Percentiles rank a stretch among this genome's conserved stretches.
These are phyloP conservation scores for Heterobasidion occidentale DNA, from an alignment of 1,284 basidiomycete genomes.

Conservation along the genomic window DNA sequence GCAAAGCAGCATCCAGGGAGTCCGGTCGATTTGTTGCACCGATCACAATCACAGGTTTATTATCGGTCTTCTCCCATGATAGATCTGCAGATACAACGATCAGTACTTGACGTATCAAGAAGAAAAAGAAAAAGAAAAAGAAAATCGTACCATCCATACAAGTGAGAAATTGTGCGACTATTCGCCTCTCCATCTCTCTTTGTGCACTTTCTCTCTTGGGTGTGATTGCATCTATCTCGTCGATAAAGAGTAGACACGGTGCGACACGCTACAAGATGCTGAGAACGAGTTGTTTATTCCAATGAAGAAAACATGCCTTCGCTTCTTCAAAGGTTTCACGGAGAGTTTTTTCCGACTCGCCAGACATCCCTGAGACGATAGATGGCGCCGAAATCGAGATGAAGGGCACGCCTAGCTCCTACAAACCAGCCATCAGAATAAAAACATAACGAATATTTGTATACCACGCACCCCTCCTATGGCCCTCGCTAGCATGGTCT, in stretches of 20 bases:
- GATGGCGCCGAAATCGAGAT: slow-evolving; percentile 91
- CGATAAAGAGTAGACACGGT: slow-evolving; percentile 88
- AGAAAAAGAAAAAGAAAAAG: neutral
- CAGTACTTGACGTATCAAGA: neutral
- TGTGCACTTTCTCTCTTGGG: slow-evolving; percentile 96
- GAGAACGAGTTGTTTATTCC: neutral
- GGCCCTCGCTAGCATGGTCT: slow-evolving; percentile 87
- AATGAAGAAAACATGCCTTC: slow-evolving; percentile 45
- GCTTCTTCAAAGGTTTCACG: slow-evolving; percentile 96
- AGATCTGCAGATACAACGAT: slow-evolving; percentile 43
- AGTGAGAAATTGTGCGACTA: slow-evolving; percentile 94
- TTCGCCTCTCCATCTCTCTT: slow-evolving; percentile 95
- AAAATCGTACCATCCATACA: slow-evolving; percentile 83
- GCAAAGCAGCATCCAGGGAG: slow-evolving; percentile 86
- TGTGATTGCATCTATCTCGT: slow-evolving; percentile 98
- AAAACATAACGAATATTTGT: neutral
- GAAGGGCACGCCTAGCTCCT: slow-evolving; percentile 91
- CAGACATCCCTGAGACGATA: slow-evolving; percentile 96
- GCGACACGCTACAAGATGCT: slow-evolving; percentile 57
- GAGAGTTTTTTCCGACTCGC: slow-evolving; percentile 94
- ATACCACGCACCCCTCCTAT: slow-evolving; percentile 74
- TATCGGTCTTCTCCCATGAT: slow-evolving; percentile 87
- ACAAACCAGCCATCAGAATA: neutral
- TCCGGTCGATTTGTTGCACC: slow-evolving; percentile 96
- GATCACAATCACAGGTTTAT: slow-evolving; percentile 90